Evolutionary conservation across 768 basidiomycete species (phyloP).

Genomic region (Tricholoma sp.): DNA sequence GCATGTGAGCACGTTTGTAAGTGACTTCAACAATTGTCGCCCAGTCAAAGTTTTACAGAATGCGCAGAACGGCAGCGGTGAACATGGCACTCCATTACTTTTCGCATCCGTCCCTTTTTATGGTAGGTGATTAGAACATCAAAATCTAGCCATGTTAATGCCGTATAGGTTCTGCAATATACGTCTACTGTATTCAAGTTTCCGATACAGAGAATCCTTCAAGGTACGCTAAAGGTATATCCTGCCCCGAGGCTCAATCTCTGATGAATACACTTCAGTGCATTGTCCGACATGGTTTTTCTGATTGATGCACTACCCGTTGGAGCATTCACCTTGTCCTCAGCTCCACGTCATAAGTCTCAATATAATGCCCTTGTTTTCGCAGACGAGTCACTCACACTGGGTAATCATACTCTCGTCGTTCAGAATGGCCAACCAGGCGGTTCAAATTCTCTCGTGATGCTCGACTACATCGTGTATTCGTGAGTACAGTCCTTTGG

Average conservation of each 20-base stretch:
- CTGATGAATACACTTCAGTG: conserved; percentile 9
- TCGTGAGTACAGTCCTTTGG: conserved; percentile 20
- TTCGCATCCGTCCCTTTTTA: conserved; percentile 28
- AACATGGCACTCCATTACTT: conserved; percentile 14
- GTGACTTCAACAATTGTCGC: background rate
- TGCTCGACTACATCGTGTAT: conserved; percentile 38
- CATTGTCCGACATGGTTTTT: conserved; percentile 32
- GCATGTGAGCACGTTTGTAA: conserved; percentile 27
- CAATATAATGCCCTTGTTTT: conserved; percentile 33
- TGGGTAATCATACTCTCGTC: conserved; percentile 25
- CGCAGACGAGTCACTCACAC: conserved; percentile 20
- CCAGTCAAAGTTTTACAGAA: background rate
- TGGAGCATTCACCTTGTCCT: conserved; percentile 21
- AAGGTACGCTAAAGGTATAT: conserved; percentile 6
- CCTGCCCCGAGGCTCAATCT: background rate
- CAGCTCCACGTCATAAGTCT: conserved; percentile 17
- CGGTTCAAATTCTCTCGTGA: conserved; percentile 23
- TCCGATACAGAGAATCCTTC: conserved; percentile 19
- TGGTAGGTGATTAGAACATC: conserved; percentile 20
- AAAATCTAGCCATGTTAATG: conserved; percentile 1
- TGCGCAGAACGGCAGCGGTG: conserved; percentile 4
- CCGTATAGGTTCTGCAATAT: conserved; percentile 36
- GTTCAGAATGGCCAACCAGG: conserved; percentile 28
- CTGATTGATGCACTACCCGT: conserved; percentile 28
- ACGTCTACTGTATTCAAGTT: conserved; percentile 33